A percentile compares a stretch with the other conserved stretches of the same genome.
These are phyloP conservation scores for Candida michaelii DNA, from an alignment of 805 yeast genomes.

Conservation along the genomic window DNA sequence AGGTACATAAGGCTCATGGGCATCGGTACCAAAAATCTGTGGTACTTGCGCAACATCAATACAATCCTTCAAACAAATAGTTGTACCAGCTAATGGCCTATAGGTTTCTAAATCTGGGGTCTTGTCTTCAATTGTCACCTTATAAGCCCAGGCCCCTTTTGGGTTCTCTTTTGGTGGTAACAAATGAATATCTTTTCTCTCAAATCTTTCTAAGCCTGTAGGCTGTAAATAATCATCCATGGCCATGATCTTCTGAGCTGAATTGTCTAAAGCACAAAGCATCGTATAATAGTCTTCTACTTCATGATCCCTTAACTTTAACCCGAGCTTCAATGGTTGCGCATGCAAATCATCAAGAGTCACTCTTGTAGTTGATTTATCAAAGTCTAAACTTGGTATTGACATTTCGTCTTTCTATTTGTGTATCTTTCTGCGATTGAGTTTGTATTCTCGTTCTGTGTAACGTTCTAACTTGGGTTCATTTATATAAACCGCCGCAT, in stretches of 20 bases:
- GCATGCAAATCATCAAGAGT: slow-evolving; percentile 14
- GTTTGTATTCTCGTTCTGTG: too few species aligned
- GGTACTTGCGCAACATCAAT: slow-evolving; percentile 17
- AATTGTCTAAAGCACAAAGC: slow-evolving; percentile 15
- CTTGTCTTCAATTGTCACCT: slow-evolving; percentile 19
- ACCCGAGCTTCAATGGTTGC: slow-evolving; percentile 15
- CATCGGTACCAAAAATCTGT: slow-evolving; percentile 18
- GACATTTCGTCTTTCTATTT: slow-evolving; percentile 9
- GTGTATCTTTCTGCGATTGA: too few species aligned
- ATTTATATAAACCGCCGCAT: slow-evolving; percentile 3
- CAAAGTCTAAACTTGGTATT: slow-evolving; percentile 13
- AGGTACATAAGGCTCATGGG: slow-evolving; percentile 14
- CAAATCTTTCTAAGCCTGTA: slow-evolving; percentile 11
- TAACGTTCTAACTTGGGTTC: too few species aligned
- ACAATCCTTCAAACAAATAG: slow-evolving; percentile 17
- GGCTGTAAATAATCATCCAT: slow-evolving; percentile 15
- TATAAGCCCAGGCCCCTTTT: slow-evolving; percentile 18
- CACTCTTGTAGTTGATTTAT: slow-evolving; percentile 11
- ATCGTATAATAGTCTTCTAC: slow-evolving; percentile 15
- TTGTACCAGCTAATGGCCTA: slow-evolving; percentile 14
- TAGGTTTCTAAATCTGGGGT: slow-evolving; percentile 11
- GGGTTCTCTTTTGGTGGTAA: slow-evolving; percentile 11
- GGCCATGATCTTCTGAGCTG: slow-evolving; percentile 12
- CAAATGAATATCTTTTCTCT: slow-evolving; percentile 10
- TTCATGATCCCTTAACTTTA: slow-evolving; percentile 10